These are phyloP conservation scores for Magnolia officinalis DNA, from an alignment of 164 flowering plant species.

Conservation along the genomic window DNA sequence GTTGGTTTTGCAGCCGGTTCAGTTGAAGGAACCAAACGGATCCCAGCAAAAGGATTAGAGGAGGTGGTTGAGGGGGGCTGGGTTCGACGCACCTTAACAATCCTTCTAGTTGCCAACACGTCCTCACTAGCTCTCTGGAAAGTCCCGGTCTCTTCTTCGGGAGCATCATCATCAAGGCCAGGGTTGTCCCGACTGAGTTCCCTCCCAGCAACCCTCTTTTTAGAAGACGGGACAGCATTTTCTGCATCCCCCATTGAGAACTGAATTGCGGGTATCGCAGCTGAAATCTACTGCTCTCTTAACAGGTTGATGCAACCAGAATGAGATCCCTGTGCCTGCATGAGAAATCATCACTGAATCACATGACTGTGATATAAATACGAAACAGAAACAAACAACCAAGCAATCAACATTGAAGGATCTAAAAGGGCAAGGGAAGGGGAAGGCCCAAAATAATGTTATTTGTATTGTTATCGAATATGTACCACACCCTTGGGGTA, in stretches of 20 bases:
- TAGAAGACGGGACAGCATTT: conserved; percentile 57
- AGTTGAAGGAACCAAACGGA: conserved; percentile 49
- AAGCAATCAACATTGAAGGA: not conserved
- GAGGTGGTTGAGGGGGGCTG: conserved; percentile 44
- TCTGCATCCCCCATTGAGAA: conserved; percentile 68
- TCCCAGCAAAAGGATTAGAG: conserved; percentile 51
- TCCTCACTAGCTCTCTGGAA: conserved; percentile 89
- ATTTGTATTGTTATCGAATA: too few species aligned
- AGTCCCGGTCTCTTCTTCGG: conserved; percentile 67
- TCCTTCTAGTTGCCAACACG: conserved; percentile 79
- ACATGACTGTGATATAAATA: not conserved
- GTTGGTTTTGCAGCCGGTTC: conserved; percentile 1
- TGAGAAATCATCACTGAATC: not conserved
- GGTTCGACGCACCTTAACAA: conserved; percentile 78
- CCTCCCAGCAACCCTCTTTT: conserved; percentile 89
- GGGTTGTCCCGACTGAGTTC: conserved; percentile 78
- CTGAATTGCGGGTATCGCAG: not conserved
- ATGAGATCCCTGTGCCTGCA: not conserved
- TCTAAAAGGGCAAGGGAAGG: too few species aligned
- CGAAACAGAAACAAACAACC: not conserved
- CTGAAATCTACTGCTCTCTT: not conserved
- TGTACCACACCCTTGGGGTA: too few species aligned
- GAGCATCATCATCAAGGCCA: conserved; percentile 71
- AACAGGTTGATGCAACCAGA: not conserved
- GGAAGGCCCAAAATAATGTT: too few species aligned